phyloP scores from a whole-genome alignment of 2,329 filamentous ascomycete species.

The Trichothecium sympodiale region DNA sequence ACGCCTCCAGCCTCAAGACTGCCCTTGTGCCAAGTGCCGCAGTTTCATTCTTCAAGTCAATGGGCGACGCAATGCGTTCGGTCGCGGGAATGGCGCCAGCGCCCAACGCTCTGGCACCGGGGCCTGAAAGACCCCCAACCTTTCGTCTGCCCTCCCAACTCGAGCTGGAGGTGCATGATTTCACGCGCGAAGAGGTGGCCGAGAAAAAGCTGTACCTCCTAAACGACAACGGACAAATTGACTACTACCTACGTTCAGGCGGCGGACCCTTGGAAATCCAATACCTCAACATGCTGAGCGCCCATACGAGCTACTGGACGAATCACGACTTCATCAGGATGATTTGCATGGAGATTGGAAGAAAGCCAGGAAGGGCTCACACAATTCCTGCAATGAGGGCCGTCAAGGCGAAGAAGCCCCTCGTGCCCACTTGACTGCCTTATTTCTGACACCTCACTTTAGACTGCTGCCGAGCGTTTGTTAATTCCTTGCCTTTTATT shows the following conservation, averaged over 20 bases:
- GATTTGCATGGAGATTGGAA: conserved; percentile 77
- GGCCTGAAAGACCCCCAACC: conserved; percentile 24
- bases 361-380: conserved; percentile 54
- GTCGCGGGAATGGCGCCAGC: conserved; percentile 39
- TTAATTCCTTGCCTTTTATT: not conserved
- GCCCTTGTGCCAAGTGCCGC: conserved; percentile 69
- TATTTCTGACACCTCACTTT: not conserved
- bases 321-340: conserved; percentile 81
- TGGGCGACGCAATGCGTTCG: conserved; percentile 51
- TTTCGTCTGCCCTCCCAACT: conserved; percentile 51
- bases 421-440: conserved; percentile 1
- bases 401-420: conserved; percentile 37
- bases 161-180: conserved; percentile 95
- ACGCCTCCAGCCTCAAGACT: conserved; percentile 64
- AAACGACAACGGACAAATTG: conserved; percentile 94
- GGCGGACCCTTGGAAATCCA: conserved; percentile 87
- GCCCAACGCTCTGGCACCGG: conserved; percentile 15
- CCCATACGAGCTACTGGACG: conserved; percentile 90
- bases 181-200: conserved; percentile 81
- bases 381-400: conserved; percentile 48
- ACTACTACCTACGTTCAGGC: conserved; percentile 76
- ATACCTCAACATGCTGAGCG: conserved; percentile 93
- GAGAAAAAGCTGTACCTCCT: conserved; percentile 79
- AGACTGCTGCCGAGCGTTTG: not conserved
- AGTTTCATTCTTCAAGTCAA: conserved; percentile 51